Percentiles rank a stretch among this genome's conserved stretches.
Conservation (phyloP, 257 asterid genomes). For the Capsicum rhomboideum region DNA sequence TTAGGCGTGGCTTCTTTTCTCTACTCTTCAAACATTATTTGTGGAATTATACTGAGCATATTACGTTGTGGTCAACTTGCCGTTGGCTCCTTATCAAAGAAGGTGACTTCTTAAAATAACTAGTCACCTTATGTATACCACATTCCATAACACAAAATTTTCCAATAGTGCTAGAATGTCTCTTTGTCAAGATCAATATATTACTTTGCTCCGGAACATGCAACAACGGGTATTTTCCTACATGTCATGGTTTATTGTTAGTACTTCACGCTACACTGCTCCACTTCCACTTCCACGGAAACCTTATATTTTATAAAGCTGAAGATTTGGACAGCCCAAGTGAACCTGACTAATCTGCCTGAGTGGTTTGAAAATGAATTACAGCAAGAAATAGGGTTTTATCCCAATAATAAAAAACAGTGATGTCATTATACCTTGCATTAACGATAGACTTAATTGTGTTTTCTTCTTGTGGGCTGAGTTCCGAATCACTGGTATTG, state of each 20-base stretch:
- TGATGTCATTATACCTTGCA: slow-evolving; percentile 43
- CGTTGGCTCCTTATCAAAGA: no score
- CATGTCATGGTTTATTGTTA: neutral
- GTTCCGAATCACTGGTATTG: slow-evolving; percentile 35
- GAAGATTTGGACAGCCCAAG: neutral
- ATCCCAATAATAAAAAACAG: neutral
- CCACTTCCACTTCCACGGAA: no score
- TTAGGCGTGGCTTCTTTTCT: no score
- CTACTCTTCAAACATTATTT: no score
- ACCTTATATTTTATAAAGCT: neutral
- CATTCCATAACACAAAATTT: no score
- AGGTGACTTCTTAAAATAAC: no score
- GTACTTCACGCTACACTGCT: neutral
- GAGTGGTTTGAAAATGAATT: neutral
- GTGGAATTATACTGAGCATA: no score
- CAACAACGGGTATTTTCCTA: neutral
- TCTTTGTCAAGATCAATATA: neutral
- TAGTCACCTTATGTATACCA: no score
- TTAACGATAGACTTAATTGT: slow-evolving; percentile 62
- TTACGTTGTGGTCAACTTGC: no score
- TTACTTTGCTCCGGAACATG: neutral
- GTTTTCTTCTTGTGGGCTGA: slow-evolving; percentile 61
- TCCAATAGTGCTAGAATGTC: neutral
- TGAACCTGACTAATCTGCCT: neutral
- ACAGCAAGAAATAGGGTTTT: neutral